phyloP scores from a whole-genome alignment of 768 basidiomycete genomes.

The Xanthoconium purpureum region DNA sequence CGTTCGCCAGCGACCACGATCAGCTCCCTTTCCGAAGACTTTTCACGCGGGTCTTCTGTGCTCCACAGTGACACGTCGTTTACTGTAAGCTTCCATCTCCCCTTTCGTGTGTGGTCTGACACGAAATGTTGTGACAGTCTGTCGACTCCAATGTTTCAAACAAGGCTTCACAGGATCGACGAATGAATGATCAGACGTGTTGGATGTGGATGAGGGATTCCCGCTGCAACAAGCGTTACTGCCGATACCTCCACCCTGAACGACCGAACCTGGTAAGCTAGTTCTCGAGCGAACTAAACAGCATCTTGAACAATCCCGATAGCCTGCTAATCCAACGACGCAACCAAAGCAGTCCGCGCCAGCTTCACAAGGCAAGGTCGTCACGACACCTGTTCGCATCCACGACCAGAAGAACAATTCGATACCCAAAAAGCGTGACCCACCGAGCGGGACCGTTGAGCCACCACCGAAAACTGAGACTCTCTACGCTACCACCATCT shows the following conservation, averaged over 20 bases:
- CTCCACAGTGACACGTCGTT: constrained; percentile 17
- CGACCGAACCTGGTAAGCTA: constrained; percentile 11
- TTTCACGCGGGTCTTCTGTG: constrained; percentile 11
- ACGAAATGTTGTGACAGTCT: constrained; percentile 8
- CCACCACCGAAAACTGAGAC: constrained; percentile 14
- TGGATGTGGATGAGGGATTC: not conserved
- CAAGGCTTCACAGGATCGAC: not conserved
- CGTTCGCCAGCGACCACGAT: constrained; percentile 11
- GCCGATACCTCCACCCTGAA: constrained; percentile 9
- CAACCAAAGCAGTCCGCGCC: not conserved
- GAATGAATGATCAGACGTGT: not conserved
- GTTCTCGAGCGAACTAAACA: not conserved
- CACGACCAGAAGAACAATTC: not conserved
- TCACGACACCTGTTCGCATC: not conserved
- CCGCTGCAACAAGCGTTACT: constrained; percentile 1
- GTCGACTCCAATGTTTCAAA: constrained; percentile 13
- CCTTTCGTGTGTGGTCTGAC: not conserved
- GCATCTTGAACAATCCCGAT: not conserved
- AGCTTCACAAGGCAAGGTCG: not conserved
- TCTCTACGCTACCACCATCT: constrained; percentile 35
- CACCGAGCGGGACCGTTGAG: not conserved
- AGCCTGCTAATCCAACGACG: not conserved
- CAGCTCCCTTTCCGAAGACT: constrained; percentile 19
- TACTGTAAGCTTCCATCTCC: constrained; percentile 11
- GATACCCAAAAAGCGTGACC: not conserved